Evolutionary conservation across 352 stramenopile genomes (phyloP).

Genomic region (Phytopythium sindhum): DNA sequence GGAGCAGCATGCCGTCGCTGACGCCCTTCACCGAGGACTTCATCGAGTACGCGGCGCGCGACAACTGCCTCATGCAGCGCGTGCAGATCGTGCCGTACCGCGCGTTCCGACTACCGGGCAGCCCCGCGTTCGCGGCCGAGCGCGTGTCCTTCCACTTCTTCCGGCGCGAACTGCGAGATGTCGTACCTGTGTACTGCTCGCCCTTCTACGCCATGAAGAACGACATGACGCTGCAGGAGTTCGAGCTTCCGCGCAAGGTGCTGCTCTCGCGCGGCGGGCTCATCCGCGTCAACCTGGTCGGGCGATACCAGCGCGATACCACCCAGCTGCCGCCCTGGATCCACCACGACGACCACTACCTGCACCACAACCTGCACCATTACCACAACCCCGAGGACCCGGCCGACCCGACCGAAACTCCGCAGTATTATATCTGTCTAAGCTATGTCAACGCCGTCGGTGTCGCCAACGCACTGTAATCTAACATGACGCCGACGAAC

Average conservation of each 20-base stretch:
- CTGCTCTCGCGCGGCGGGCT: slow-evolving; percentile 34
- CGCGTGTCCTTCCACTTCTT: slow-evolving; percentile 74
- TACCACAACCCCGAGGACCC: slow-evolving; percentile 1
- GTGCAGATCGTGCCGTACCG: slow-evolving; percentile 77
- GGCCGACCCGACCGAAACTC: slow-evolving; percentile 8
- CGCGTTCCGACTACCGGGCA: slow-evolving; percentile 75
- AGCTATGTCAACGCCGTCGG: slow-evolving; percentile 60
- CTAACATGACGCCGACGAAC: not conserved
- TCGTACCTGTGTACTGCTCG: slow-evolving; percentile 51
- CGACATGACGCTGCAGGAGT: slow-evolving; percentile 70
- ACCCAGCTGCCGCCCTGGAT: slow-evolving; percentile 48
- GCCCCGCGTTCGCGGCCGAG: slow-evolving; percentile 69
- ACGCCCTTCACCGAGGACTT: slow-evolving; percentile 58
- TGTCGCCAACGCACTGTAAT: slow-evolving; percentile 7
- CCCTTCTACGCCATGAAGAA: slow-evolving; percentile 55
- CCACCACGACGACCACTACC: slow-evolving; percentile 10
- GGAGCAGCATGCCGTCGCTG: slow-evolving; percentile 77
- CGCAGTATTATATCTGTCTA: slow-evolving; percentile 80
- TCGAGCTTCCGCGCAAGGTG: slow-evolving; percentile 48
- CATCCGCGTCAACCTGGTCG: slow-evolving; percentile 58
- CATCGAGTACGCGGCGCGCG: slow-evolving; percentile 69
- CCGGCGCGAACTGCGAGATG: slow-evolving; percentile 14
- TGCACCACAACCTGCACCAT: slow-evolving; percentile 31
- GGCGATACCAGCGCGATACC: slow-evolving; percentile 68
- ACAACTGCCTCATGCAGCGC: slow-evolving; percentile 48